Conservation (phyloP, 1,284 basidiomycete genomes). For the Fomitiporia mediterranea region DNA sequence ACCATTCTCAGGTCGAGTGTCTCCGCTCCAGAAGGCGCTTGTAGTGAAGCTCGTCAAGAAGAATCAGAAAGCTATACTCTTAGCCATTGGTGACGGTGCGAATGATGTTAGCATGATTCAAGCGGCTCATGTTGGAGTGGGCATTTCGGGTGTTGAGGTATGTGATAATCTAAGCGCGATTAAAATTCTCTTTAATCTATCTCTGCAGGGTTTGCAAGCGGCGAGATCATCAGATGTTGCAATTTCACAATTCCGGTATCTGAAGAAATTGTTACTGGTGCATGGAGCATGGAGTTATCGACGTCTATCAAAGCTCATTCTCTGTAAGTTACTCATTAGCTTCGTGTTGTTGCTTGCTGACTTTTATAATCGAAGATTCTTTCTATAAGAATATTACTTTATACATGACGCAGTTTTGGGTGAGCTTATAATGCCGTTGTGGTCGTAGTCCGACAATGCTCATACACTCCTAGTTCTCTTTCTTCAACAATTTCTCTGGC, state of each 20-base stretch:
- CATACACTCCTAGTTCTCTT: conserved; percentile 69
- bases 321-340: conserved; percentile 57
- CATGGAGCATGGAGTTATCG: conserved; percentile 99
- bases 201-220: conserved; percentile 83
- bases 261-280: conserved; percentile 94
- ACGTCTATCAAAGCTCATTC: conserved; percentile 89
- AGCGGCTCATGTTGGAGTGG: conserved; percentile 95
- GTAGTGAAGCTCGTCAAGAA: conserved; percentile 99
- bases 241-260: conserved; percentile 96
- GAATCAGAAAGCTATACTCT: conserved; percentile 84
- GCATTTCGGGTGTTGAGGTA: conserved; percentile 96
- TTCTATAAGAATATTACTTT: conserved; percentile 98
- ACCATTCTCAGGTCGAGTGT: conserved; percentile 75
- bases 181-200: not conserved
- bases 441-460: conserved; percentile 4
- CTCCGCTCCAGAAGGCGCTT: conserved; percentile 95
- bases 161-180: conserved; percentile 21
- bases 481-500: conserved; percentile 98
- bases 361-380: conserved; percentile 54
- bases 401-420: conserved; percentile 98
- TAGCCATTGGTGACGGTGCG: conserved; percentile 96
- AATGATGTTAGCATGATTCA: conserved; percentile 98
- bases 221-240: conserved; percentile 95
- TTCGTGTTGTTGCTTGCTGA: not conserved
- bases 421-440: conserved; percentile 34